Base-by-base conservation (phyloP, 441 rosid genomes). In the Adansonia grandidieri region DNA sequence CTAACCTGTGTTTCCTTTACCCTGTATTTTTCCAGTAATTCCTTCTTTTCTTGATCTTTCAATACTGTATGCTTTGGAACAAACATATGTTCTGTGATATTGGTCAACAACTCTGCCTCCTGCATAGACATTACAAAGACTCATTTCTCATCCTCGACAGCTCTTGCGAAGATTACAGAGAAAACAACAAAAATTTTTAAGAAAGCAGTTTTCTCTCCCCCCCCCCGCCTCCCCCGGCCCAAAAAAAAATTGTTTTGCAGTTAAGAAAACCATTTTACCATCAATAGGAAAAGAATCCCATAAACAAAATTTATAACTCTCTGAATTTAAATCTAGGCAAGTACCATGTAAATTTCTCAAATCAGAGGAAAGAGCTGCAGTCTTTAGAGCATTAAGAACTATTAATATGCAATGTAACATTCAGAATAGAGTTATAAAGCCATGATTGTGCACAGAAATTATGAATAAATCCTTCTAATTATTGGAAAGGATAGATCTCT, bases 1-100 rank as follows among this genome's bases (percentile, higher is more conserved):
- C 77, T 78, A 51, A 86, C 89, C 89, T 84, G 91, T 28, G 91
- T 85, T 56, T 88, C 93, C 77, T 87, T 85, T 53, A 90, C 84
- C 65, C 82, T 83, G 44, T 88, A 90, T 79, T 78, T 85, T 44
- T 66, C 69, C 66, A 90, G 88, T 66, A 88, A 64, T 24, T 84
- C 83, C 82, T 88, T 86, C 84, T 90, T 90, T 62, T 89, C 91
- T 74, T 87, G 78, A 54, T 79, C 72, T 24, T 80, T 82, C 13
- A 90, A 81, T 19, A 90, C 87, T 72, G 77, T 82, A 77, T 90
- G 90, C 77, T 85, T 75, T 47, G 89, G 89, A 66, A 90, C 85
- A 47, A 87, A 84, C 63, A 83, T 84, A 77, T 88, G 93, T 67
- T 87, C 85, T 9, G 88, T 82, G 51, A 90, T 82, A 60, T 87